These are phyloP conservation scores for Leccinum variicolor DNA, from an alignment of 768 basidiomycete species.

Conservation along the genomic window DNA sequence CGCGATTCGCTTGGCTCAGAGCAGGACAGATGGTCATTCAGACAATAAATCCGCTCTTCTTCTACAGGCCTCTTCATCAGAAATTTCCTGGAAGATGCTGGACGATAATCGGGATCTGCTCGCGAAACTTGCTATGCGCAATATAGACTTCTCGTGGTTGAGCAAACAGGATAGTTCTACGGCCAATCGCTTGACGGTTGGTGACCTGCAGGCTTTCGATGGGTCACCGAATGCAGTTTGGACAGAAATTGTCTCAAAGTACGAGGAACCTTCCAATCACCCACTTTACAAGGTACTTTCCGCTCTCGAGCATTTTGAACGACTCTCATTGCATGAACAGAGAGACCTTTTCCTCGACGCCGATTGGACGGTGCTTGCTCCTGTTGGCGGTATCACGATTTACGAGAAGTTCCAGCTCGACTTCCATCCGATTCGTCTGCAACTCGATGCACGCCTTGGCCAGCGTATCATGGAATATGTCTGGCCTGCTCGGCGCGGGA, in stretches of 20 bases:
- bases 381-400: slow-evolving; percentile 91
- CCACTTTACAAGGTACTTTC: slow-evolving; percentile 61
- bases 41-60: slow-evolving; percentile 80
- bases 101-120: slow-evolving; percentile 68
- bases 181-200: slow-evolving; percentile 69
- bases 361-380: slow-evolving; percentile 80
- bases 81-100: slow-evolving; percentile 92
- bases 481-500: slow-evolving; percentile 61
- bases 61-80: slow-evolving; percentile 75
- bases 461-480: slow-evolving; percentile 84
- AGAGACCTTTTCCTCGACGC: slow-evolving; percentile 70
- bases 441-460: slow-evolving; percentile 82
- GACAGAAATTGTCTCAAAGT: slow-evolving; percentile 84
- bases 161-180: slow-evolving; percentile 87
- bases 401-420: slow-evolving; percentile 78
- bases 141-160: slow-evolving; percentile 78
- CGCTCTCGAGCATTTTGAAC: background rate
- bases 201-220: slow-evolving; percentile 83
- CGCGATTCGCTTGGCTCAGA: slow-evolving; percentile 79
- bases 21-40: slow-evolving; percentile 59
- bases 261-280: slow-evolving; percentile 66
- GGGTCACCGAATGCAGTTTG: slow-evolving; percentile 78
- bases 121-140: slow-evolving; percentile 80
- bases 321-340: slow-evolving; percentile 34
- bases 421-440: slow-evolving; percentile 82